Evolutionary conservation across 108 stramenopile species (phyloP).

Genomic region (Schizochytrium sp.): DNA sequence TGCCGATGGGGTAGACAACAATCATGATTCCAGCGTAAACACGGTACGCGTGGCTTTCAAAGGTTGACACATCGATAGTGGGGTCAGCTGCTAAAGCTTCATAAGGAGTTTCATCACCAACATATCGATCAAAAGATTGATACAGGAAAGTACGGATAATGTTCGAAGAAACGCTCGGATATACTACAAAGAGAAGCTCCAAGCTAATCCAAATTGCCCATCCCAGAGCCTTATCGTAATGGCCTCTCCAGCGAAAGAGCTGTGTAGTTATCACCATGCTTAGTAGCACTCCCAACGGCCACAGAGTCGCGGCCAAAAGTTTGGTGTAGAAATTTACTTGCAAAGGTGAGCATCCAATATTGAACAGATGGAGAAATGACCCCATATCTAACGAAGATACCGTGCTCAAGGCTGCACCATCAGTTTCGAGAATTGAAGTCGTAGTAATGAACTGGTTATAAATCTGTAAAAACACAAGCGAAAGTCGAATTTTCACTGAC

Average conservation of each 20-base stretch:
- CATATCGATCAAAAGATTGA: slow-evolving; percentile 5
- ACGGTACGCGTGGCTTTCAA: background rate
- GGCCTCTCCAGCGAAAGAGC: background rate
- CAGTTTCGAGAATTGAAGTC: background rate
- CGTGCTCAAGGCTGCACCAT: background rate
- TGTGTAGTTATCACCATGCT: background rate
- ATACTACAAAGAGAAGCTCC: slow-evolving; percentile 37
- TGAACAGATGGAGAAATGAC: background rate
- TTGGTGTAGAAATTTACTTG: background rate
- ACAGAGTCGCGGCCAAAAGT: slow-evolving; percentile 6
- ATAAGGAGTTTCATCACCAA: background rate
- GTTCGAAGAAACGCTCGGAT: slow-evolving; percentile 30
- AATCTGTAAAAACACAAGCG: background rate
- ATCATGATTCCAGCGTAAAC: slow-evolving; percentile 21
- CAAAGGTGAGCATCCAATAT: background rate
- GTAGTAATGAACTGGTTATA: background rate
- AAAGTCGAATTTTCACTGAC: background rate
- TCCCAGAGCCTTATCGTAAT: background rate
- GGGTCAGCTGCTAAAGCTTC: background rate
- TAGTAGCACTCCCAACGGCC: slow-evolving; percentile 1
- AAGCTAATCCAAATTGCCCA: slow-evolving; percentile 30
- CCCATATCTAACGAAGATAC: background rate
- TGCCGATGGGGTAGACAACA: slow-evolving; percentile 32
- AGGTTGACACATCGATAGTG: background rate
- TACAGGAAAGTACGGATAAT: background rate